Percentiles rank a stretch among this genome's conserved stretches.
phyloP scores from a whole-genome alignment of 2,329 filamentous ascomycete species.

The Orbilia oligospora region DNA sequence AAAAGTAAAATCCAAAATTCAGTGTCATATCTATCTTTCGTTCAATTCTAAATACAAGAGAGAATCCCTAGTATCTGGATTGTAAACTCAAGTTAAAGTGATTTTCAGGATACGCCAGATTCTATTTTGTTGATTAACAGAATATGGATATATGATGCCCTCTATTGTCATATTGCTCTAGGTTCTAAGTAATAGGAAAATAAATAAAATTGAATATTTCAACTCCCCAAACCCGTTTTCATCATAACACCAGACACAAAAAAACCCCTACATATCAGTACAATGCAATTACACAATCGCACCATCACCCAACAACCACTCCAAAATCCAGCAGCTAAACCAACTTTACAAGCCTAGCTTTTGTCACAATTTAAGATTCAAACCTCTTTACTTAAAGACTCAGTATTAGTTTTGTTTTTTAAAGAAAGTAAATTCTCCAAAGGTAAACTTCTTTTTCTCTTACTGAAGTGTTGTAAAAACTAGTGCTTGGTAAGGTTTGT shows the following conservation, averaged over 20 bases:
- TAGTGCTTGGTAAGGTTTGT: too few relatives aligned
- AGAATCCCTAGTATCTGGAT: background rate
- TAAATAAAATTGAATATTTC: constrained; percentile 22
- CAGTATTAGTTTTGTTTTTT: constrained; percentile 15
- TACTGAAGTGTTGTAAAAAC: too few relatives aligned
- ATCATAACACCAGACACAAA: constrained; percentile 19
- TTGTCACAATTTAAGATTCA: constrained; percentile 17
- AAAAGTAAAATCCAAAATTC: too few relatives aligned
- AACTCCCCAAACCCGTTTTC: constrained; percentile 20
- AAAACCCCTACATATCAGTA: constrained; percentile 20
- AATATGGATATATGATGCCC: constrained; percentile 8
- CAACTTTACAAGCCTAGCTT: constrained; percentile 19
- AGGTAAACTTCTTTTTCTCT: constrained; percentile 24
- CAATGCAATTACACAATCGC: constrained; percentile 24
- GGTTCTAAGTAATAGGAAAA: constrained; percentile 3
- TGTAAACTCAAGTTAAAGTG: constrained; percentile 8
- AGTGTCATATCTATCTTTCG: too few relatives aligned
- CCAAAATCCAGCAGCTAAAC: constrained; percentile 12
- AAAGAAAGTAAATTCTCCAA: constrained; percentile 13
- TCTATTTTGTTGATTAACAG: constrained; percentile 13
- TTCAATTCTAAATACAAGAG: constrained; percentile 2
- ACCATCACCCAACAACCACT: constrained; percentile 4
- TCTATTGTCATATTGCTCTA: constrained; percentile 4
- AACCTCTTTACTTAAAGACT: constrained; percentile 19
- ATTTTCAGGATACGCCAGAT: constrained; percentile 5